These are phyloP conservation scores for Lactifluus pinguis DNA, from an alignment of 768 basidiomycete genomes.

Conservation along the genomic window DNA sequence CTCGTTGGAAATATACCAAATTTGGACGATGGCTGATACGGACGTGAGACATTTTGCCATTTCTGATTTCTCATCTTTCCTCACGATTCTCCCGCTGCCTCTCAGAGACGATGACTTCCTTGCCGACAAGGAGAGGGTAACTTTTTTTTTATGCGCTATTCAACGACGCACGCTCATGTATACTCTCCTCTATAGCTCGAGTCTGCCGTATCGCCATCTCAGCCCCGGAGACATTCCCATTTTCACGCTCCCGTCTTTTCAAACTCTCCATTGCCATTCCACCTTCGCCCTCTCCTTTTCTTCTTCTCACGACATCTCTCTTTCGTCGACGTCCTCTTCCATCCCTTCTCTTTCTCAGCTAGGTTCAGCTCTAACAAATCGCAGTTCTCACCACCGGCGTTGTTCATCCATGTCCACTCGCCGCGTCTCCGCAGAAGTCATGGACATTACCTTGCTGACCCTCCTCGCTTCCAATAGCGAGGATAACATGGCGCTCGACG, in stretches of 20 bases:
- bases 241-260: no score
- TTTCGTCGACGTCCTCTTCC: slow-evolving; percentile 22
- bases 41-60: no score
- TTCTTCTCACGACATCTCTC: slow-evolving; percentile 25
- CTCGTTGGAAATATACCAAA: no score
- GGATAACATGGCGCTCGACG: slow-evolving; percentile 58
- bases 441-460: slow-evolving; percentile 70
- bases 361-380: slow-evolving; percentile 36
- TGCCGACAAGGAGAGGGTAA: slow-evolving; percentile 38
- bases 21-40: no score
- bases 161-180: neutral
- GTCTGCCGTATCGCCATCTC: slow-evolving; percentile 33
- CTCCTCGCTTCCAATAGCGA: slow-evolving; percentile 53
- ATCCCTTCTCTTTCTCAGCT: slow-evolving; percentile 25
- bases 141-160: slow-evolving; percentile 9
- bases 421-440: slow-evolving; percentile 80
- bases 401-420: slow-evolving; percentile 85
- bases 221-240: slow-evolving; percentile 40
- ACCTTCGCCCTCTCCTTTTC: slow-evolving; percentile 24
- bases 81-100: slow-evolving; percentile 17
- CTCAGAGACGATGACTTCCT: slow-evolving; percentile 27
- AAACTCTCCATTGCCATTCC: slow-evolving; percentile 36
- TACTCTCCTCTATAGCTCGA: slow-evolving; percentile 43
- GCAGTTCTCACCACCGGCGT: slow-evolving; percentile 76
- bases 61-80: no score